Evolutionary conservation across 108 stramenopile species (phyloP).

Genomic region (Nannochloropsis granulata): DNA sequence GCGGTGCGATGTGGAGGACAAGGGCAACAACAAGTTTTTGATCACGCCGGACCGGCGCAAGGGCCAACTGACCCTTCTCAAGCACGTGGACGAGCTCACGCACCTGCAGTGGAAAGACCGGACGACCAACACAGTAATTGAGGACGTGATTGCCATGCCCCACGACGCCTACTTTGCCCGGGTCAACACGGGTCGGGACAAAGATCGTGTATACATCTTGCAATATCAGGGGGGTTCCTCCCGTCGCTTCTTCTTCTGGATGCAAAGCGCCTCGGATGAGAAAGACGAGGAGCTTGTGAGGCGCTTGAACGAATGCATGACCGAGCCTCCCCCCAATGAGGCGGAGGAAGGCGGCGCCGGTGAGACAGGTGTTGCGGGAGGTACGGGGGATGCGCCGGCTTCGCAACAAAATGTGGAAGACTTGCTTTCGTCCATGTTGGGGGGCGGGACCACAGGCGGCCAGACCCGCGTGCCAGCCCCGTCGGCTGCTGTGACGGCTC

Average conservation of each 20-base stretch:
- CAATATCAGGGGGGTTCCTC: constrained; percentile 21
- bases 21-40: constrained; percentile 17
- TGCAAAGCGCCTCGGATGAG: constrained; percentile 37
- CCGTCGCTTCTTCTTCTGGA: constrained; percentile 43
- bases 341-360: not conserved
- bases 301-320: constrained; percentile 14
- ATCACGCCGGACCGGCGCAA: constrained; percentile 30
- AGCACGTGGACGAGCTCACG: constrained; percentile 29
- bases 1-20: constrained; percentile 21
- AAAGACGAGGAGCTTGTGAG: constrained; percentile 36
- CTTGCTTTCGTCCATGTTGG: not conserved
- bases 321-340: constrained; percentile 9
- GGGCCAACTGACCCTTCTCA: constrained; percentile 24
- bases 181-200: constrained; percentile 35
- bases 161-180: constrained; percentile 35
- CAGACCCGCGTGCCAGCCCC: not conserved
- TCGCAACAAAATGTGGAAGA: not conserved
- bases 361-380: not conserved
- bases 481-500: not conserved
- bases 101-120: constrained; percentile 45
- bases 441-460: not conserved
- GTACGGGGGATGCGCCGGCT: not conserved
- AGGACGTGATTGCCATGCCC: constrained; percentile 40
- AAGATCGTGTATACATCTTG: constrained; percentile 42
- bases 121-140: constrained; percentile 13